Percentiles rank a stretch among this genome's conserved stretches.
Evolutionary conservation across 2,329 filamentous ascomycete species (phyloP).

Genomic region (Trichothecium sympodiale): DNA sequence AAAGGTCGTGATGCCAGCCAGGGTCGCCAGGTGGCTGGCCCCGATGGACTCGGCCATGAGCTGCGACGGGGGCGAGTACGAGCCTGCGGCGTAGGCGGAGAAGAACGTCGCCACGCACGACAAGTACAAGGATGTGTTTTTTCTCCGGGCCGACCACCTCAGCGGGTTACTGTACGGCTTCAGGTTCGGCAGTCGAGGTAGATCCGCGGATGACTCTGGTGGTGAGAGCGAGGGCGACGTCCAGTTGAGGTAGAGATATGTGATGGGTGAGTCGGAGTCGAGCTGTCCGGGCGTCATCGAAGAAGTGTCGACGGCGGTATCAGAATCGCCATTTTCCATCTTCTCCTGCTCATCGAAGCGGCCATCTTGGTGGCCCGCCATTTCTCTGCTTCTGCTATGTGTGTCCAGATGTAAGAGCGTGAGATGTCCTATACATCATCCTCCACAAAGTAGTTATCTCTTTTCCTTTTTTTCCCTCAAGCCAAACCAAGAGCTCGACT

Average conservation of each 20-base stretch:
- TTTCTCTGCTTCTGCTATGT: no score
- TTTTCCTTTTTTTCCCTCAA: no score
- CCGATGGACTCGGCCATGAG: constrained; percentile 57
- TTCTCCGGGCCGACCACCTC: constrained; percentile 58
- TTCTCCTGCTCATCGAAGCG: background rate
- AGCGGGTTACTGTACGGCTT: constrained; percentile 59
- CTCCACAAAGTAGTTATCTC: no score
- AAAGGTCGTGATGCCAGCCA: constrained; percentile 71
- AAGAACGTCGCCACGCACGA: constrained; percentile 67
- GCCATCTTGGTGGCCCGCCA: background rate
- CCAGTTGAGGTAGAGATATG: constrained; percentile 29
- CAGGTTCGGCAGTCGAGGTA: constrained; percentile 54
- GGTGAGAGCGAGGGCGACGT: constrained; percentile 22
- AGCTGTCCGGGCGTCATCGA: constrained; percentile 1
- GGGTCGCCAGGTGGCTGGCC: constrained; percentile 53
- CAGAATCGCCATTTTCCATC: no score
- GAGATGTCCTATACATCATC: no score
- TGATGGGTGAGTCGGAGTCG: constrained; percentile 17
- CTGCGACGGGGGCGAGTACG: constrained; percentile 59
- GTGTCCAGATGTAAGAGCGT: no score
- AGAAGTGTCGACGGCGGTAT: no score
- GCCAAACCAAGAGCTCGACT: no score
- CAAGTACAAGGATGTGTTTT: constrained; percentile 59
- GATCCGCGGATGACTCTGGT: constrained; percentile 11
- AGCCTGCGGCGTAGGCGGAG: constrained; percentile 71